phyloP scores from a whole-genome alignment of 2,329 filamentous ascomycete species.

The Plenodomus lindquistii region DNA sequence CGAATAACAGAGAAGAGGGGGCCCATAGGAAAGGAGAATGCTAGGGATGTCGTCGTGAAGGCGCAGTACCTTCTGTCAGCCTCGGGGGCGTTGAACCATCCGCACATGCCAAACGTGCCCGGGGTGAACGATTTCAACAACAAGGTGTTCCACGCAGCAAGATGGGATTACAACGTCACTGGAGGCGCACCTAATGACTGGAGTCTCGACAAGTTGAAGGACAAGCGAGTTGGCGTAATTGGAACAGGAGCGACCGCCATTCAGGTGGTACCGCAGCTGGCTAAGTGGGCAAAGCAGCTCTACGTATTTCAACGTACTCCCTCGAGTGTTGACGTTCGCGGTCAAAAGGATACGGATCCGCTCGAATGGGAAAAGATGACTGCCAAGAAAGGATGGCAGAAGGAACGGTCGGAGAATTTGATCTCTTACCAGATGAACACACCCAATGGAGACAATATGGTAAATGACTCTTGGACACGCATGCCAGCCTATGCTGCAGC shows the following conservation, averaged over 20 bases:
- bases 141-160: conserved; percentile 48
- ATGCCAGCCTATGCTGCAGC: conserved; percentile 43
- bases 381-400: conserved; percentile 52
- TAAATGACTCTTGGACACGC: conserved; percentile 54
- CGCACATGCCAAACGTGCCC: conserved; percentile 51
- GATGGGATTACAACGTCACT: conserved; percentile 51
- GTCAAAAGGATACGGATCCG: conserved; percentile 47
- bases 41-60: no score
- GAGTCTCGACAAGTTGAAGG: conserved; percentile 33
- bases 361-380: conserved; percentile 48
- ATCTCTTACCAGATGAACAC: conserved; percentile 36
- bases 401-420: conserved; percentile 49
- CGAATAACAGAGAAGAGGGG: conserved; percentile 17
- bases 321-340: conserved; percentile 40
- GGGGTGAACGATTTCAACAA: conserved; percentile 47
- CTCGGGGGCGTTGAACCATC: conserved; percentile 49
- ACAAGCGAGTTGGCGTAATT: conserved; percentile 50
- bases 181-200: conserved; percentile 38
- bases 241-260: conserved; percentile 52
- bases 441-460: conserved; percentile 42
- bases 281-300: conserved; percentile 43
- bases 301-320: conserved; percentile 52
- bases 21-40: conserved; percentile 18
- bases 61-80: conserved; percentile 46
- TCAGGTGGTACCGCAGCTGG: conserved; percentile 48